Evolutionary conservation across 2,329 filamentous ascomycete species (phyloP).

Genomic region (Penicillium hordei): DNA sequence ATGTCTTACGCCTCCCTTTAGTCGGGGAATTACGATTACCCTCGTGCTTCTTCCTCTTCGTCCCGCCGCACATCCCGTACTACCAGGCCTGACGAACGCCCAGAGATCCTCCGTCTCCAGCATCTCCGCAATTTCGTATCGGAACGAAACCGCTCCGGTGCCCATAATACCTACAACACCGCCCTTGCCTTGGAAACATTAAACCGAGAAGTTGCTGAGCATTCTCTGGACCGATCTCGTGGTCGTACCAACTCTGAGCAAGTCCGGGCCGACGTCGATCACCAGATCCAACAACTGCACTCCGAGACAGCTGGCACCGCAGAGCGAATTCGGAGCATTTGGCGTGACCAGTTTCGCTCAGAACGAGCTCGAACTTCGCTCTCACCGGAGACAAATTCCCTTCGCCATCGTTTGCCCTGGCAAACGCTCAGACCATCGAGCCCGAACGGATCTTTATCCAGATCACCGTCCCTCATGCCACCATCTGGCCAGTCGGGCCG

Average conservation of each 20-base stretch:
- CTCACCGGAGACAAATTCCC: constrained; percentile 9
- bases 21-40: constrained; percentile 47
- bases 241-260: constrained; percentile 30
- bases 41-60: constrained; percentile 42
- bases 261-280: constrained; percentile 27
- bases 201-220: constrained; percentile 41
- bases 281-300: constrained; percentile 26
- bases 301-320: constrained; percentile 6
- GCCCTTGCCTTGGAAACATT: constrained; percentile 40
- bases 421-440: constrained; percentile 24
- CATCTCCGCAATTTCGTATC: constrained; percentile 43
- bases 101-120: constrained; percentile 32
- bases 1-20: constrained; percentile 22
- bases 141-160: constrained; percentile 34
- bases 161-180: constrained; percentile 30
- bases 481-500: constrained; percentile 24
- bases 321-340: constrained; percentile 17
- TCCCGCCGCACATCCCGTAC: constrained; percentile 27
- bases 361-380: constrained; percentile 14
- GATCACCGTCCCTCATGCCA: constrained; percentile 30
- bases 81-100: constrained; percentile 24
- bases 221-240: constrained; percentile 27
- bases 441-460: constrained; percentile 18
- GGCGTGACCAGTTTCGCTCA: constrained; percentile 14
- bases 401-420: constrained; percentile 4